Base-by-base conservation (phyloP, 371 early-diverging fungal genomes). In the Mucor plumbeus region DNA sequence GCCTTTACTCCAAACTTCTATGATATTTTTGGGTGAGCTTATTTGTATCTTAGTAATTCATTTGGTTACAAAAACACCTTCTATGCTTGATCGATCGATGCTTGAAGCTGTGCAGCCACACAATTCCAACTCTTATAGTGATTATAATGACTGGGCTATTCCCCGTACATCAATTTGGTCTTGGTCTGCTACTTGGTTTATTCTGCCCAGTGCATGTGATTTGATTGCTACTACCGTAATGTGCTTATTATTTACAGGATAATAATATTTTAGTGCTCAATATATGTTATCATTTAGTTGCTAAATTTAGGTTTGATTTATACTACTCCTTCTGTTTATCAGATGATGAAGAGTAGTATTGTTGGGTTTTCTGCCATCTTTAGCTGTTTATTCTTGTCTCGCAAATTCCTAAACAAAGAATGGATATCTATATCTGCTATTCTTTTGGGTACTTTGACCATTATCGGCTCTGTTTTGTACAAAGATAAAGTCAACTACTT, bases 21-120 rank as follows among this genome's bases (percentile, higher is more conserved):
- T 82, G 82, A 82, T 82, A 15, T 82, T 82, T 56, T 11, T 82
- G 34, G 82, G 82, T 40, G 82, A 82, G 64, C 72, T 82, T 17
- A 61, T 79, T 5, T 82, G 82, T 69, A 82, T 82, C 44, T 19
- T 77, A 3, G 66, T 71, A 3, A 82, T 82, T 17, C 79, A 79
- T 48, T 33, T 81, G 40, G 72, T 74, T 3, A 79, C 76, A 62
- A 79, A 74, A 36, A 57, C 71, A 34, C 73, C 79, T 7, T 63
- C 72, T 10, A 64, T 77, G 35, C 55, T 76, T 55, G 79, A 79
- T 48, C 65, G 70, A 50, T 72, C 78, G 4, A 63, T 79, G 58
- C 59, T 77, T 21, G 79, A 79, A 13, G 63, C 77, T 14, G 73
- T 76, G n/a, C 74, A 76, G 43, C 79, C 74, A 4, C 78, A 70